Conservation (phyloP, 306 rosid genomes). For the apple (Malus domestica) region ASM211411v1 NC_041790.1:29387001-29387500, state of each 20-base stretch:
- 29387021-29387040: constrained; percentile 17
- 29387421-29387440: not conserved
- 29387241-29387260: not conserved
- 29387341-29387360: not conserved
- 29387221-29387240: not conserved
- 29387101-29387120: not conserved
- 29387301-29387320: not conserved
- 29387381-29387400: not conserved
- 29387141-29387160: not conserved
- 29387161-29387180: not conserved
- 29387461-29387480: not conserved
- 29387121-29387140: not conserved
- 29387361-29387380: not conserved
- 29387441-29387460: not conserved
- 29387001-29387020: constrained; percentile 93
- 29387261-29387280: not conserved
- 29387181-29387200: not conserved
- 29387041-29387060: not conserved
- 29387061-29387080: not conserved
- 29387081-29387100: not conserved
- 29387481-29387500: not conserved
- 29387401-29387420: not conserved
- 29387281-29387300: not conserved
- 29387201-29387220: not conserved
- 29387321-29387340: not conserved